These are phyloP conservation scores for Alternaria brassicae DNA, from an alignment of 2,329 filamentous ascomycete species.

Conservation along the genomic window DNA sequence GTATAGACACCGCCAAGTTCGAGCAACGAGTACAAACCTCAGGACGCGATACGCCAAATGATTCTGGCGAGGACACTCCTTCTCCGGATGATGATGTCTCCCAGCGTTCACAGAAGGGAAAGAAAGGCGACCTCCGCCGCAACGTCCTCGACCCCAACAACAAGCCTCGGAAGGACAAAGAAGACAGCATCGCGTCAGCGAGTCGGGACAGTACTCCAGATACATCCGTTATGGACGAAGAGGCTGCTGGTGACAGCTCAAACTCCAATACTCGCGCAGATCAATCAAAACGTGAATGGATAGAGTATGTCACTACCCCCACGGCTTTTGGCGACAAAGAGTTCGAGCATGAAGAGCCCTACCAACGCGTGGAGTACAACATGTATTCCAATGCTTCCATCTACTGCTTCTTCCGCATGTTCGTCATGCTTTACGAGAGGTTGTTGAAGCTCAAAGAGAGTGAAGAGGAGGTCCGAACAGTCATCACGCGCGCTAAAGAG, in stretches of 20 bases:
- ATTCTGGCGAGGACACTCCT: conserved; percentile 66
- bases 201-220: conserved; percentile 93
- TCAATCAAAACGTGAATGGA: conserved; percentile 70
- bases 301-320: conserved; percentile 62
- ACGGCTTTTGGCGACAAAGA: conserved; percentile 66
- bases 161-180: conserved; percentile 75
- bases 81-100: conserved; percentile 75
- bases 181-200: conserved; percentile 76
- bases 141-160: conserved; percentile 84
- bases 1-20: conserved; percentile 61
- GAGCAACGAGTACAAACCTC: conserved; percentile 68
- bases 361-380: conserved; percentile 81
- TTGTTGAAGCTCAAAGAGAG: conserved; percentile 83
- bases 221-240: conserved; percentile 78
- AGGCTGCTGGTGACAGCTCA: conserved; percentile 69
- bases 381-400: conserved; percentile 91
- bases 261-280: conserved; percentile 65
- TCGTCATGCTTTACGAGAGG: conserved; percentile 87
- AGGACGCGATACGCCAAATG: conserved; percentile 49
- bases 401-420: conserved; percentile 93
- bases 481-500: conserved; percentile 75
- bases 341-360: conserved; percentile 79
- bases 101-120: conserved; percentile 69
- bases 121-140: conserved; percentile 74
- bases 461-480: conserved; percentile 73